Percentiles rank a stretch among this genome's conserved stretches.
phyloP scores from a whole-genome alignment of 192 early-diverging fungal genomes.

The Martensiomyces pterosporus region DNA sequence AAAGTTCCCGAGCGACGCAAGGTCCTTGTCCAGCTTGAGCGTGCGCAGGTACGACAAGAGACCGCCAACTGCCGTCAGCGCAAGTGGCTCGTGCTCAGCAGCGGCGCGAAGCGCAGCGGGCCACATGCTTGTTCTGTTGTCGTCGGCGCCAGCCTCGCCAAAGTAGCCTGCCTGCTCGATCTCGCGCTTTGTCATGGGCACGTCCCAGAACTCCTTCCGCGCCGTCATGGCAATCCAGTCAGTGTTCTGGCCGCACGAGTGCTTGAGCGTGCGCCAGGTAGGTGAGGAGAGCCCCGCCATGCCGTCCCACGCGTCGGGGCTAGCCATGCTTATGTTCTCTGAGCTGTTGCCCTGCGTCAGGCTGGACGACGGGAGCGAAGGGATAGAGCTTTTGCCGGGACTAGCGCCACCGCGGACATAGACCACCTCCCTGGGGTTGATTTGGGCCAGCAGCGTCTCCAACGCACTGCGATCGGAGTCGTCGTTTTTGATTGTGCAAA shows the following conservation, averaged over 20 bases:
- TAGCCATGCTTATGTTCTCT: constrained; percentile 6
- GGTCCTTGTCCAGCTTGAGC: constrained; percentile 81
- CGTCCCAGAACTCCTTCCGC: constrained; percentile 53
- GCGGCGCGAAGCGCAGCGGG: constrained; percentile 47
- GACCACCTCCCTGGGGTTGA: constrained; percentile 90
- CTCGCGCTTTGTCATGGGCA: constrained; percentile 29
- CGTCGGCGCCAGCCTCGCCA: constrained; percentile 1
- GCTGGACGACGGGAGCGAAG: background rate
- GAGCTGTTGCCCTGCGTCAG: constrained; percentile 10
- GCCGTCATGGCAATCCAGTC: constrained; percentile 46
- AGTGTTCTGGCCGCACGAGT: constrained; percentile 35
- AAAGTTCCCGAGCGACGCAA: constrained; percentile 85
- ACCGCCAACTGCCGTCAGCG: constrained; percentile 63
- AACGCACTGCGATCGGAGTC: constrained; percentile 83
- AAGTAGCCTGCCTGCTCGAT: constrained; percentile 35
- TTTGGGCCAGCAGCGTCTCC: constrained; percentile 91
- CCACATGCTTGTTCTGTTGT: constrained; percentile 47
- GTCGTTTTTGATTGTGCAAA: constrained; percentile 71
- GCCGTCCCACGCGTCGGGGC: constrained; percentile 46
- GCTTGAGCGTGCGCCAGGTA: constrained; percentile 52
- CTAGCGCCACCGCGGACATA: constrained; percentile 48
- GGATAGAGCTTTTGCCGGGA: constrained; percentile 18
- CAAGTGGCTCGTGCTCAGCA: constrained; percentile 28
- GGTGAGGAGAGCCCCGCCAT: constrained; percentile 49
- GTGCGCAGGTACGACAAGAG: constrained; percentile 84